Conservation (phyloP, 176 grass and related monocot genomes). For the Neostapfia colusana region DNA sequence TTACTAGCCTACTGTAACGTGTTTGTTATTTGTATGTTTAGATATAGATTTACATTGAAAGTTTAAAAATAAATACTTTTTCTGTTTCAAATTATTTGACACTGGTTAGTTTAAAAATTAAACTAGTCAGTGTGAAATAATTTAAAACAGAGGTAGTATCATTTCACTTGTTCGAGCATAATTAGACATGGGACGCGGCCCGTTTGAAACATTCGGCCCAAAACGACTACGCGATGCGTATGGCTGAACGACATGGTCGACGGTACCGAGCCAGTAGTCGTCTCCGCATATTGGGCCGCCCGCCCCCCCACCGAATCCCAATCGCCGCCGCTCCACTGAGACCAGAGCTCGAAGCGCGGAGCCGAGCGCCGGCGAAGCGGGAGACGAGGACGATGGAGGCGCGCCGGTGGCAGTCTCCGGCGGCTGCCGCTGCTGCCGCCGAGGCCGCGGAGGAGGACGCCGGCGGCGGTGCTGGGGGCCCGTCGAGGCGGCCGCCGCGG, state of each 20-base stretch:
- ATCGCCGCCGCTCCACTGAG: slow-evolving; percentile 9
- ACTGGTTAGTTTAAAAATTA: too few relatives aligned
- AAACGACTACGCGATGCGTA: background rate
- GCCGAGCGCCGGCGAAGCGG: slow-evolving; percentile 1
- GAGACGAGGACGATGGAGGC: slow-evolving; percentile 16
- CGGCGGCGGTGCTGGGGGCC: slow-evolving; percentile 30
- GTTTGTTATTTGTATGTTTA: too few relatives aligned
- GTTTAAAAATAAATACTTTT: too few relatives aligned
- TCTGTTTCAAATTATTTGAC: too few relatives aligned
- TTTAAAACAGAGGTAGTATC: background rate
- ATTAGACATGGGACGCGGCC: background rate
- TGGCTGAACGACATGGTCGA: background rate
- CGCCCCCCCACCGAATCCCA: background rate
- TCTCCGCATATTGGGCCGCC: background rate
- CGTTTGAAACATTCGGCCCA: background rate
- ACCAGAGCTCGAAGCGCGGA: background rate
- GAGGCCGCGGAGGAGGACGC: slow-evolving; percentile 34
- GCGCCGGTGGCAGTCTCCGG: slow-evolving; percentile 39
- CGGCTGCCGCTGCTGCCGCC: slow-evolving; percentile 1
- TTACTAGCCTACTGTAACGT: too few relatives aligned
- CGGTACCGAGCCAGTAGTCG: too few relatives aligned
- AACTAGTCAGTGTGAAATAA: too few relatives aligned
- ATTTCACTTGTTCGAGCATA: slow-evolving; percentile 41
- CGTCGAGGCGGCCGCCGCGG: slow-evolving; percentile 39
- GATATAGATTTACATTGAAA: too few relatives aligned